Evolutionary conservation across 2,329 filamentous ascomycete species (phyloP).

Genomic region (Fusarium domesticum): DNA sequence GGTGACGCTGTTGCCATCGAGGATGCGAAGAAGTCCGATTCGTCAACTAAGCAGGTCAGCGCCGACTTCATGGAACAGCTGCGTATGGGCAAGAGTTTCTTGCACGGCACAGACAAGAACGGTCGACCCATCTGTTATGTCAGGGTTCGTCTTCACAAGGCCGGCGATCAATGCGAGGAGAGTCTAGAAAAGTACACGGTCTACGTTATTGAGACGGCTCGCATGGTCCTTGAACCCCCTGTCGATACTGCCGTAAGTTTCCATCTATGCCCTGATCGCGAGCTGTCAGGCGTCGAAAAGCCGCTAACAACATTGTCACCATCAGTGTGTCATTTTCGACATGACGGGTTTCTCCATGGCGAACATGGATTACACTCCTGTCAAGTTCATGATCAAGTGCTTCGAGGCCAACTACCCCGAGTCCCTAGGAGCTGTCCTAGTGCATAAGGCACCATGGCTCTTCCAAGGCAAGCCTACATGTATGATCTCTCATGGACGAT

Average conservation of each 20-base stretch:
- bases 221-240: slow-evolving; percentile 73
- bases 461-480: slow-evolving; percentile 71
- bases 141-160: slow-evolving; percentile 74
- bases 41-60: slow-evolving; percentile 61
- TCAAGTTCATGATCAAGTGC: slow-evolving; percentile 99
- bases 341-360: slow-evolving; percentile 91
- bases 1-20: slow-evolving; percentile 68
- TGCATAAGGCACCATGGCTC: slow-evolving; percentile 95
- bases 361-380: slow-evolving; percentile 97
- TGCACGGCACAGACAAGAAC: slow-evolving; percentile 81
- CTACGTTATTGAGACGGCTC: slow-evolving; percentile 90
- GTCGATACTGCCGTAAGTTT: slow-evolving; percentile 84
- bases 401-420: slow-evolving; percentile 99
- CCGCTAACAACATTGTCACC: slow-evolving; percentile 19
- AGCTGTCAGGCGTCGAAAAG: background rate
- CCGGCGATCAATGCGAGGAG: slow-evolving; percentile 77
- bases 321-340: slow-evolving; percentile 86
- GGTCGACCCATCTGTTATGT: slow-evolving; percentile 87
- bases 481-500: background rate
- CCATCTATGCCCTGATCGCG: too few relatives aligned
- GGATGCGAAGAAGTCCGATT: slow-evolving; percentile 54
- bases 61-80: slow-evolving; percentile 81
- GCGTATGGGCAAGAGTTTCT: slow-evolving; percentile 86
- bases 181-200: slow-evolving; percentile 87
- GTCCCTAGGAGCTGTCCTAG: slow-evolving; percentile 80